Evolutionary conservation across 768 basidiomycete genomes (phyloP).

Genomic region (Russula compacta): DNA sequence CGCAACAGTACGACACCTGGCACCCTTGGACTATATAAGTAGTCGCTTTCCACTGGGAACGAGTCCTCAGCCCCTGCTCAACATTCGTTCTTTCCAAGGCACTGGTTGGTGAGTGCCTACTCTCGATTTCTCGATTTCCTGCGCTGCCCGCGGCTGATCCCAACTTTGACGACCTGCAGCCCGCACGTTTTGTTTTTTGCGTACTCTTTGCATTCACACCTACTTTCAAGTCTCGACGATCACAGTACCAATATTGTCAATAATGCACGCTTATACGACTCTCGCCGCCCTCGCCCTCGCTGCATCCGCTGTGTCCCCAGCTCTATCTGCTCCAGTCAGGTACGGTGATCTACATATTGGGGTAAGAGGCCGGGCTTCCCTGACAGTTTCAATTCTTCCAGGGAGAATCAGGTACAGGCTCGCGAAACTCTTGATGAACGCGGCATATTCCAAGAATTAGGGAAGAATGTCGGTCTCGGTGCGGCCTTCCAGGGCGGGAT

Average conservation of each 20-base stretch:
- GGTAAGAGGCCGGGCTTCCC: not conserved
- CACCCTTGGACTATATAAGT: not conserved
- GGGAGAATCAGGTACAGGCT: not conserved
- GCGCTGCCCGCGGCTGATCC: not conserved
- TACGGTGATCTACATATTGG: not conserved
- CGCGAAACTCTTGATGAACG: too few relatives aligned
- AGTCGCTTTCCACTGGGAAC: not conserved
- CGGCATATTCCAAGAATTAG: too few relatives aligned
- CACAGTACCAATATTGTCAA: not conserved
- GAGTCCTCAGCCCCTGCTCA: not conserved
- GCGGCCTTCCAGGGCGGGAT: too few relatives aligned
- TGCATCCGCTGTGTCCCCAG: not conserved
- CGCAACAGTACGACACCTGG: not conserved
- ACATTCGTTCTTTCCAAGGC: not conserved
- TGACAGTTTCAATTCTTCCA: not conserved
- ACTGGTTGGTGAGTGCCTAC: slow-evolving; percentile 9
- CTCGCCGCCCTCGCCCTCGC: not conserved
- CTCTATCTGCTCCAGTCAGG: not conserved
- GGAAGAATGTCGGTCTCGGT: too few relatives aligned
- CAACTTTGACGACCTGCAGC: not conserved
- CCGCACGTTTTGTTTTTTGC: not conserved
- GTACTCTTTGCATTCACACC: not conserved
- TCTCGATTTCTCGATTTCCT: not conserved
- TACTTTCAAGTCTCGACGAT: not conserved
- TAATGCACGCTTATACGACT: not conserved